These are phyloP conservation scores for Podospora pseudoanserina DNA, from an alignment of 495 filamentous ascomycete genomes.

Conservation along the genomic window DNA sequence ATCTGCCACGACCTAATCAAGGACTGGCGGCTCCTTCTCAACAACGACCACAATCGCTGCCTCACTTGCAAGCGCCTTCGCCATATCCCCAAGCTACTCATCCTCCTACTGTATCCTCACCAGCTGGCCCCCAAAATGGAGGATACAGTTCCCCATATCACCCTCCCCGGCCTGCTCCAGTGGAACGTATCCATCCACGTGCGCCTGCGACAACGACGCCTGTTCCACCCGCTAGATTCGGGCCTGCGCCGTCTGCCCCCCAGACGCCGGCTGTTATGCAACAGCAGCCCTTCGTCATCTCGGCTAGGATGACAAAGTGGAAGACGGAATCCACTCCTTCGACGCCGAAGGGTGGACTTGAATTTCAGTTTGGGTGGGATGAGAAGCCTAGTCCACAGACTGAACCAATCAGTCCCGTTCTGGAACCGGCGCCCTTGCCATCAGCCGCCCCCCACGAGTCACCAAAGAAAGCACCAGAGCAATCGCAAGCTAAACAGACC, in stretches of 20 bases:
- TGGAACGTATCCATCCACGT: conserved; percentile 22
- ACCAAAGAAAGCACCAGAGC: background rate
- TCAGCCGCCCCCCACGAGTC: background rate
- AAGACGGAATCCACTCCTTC: conserved; percentile 42
- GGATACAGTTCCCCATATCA: conserved; percentile 44
- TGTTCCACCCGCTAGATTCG: conserved; percentile 20
- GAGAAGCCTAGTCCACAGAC: conserved; percentile 39
- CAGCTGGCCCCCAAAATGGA: conserved; percentile 18
- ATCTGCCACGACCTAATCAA: conserved; percentile 18
- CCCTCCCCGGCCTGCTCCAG: conserved; percentile 33
- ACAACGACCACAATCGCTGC: conserved; percentile 20
- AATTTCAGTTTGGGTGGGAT: conserved; percentile 26
- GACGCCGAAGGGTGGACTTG: conserved; percentile 36
- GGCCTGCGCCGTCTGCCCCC: conserved; percentile 18
- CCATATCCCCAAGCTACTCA: conserved; percentile 27
- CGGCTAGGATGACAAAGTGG: conserved; percentile 50
- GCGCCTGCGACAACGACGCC: conserved; percentile 19
- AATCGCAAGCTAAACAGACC: conserved; percentile 2
- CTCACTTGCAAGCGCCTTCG: conserved; percentile 23
- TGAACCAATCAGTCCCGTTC: conserved; percentile 46
- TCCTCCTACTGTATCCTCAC: conserved; percentile 12
- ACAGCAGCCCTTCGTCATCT: conserved; percentile 14
- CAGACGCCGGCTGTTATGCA: conserved; percentile 20
- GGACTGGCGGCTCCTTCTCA: conserved; percentile 24
- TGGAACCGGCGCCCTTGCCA: conserved; percentile 13